These are phyloP conservation scores for Funneliformis caledonium DNA, from an alignment of 371 early-diverging fungal species.

Conservation along the genomic window DNA sequence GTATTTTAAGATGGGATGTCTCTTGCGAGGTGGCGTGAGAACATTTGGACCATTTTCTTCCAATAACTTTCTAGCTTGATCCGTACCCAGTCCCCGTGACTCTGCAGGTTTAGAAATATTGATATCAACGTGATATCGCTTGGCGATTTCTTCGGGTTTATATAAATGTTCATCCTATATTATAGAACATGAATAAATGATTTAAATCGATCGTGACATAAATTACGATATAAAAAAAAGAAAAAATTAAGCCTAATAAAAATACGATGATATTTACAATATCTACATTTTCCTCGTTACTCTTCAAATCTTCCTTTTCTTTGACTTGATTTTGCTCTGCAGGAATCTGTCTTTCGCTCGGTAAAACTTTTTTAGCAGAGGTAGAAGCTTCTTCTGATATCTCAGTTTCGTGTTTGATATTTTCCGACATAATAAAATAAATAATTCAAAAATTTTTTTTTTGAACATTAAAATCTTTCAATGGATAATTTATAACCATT, in stretches of 20 bases:
- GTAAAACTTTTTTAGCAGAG: no score
- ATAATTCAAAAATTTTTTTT: no score
- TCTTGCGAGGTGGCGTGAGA: constrained; percentile 86
- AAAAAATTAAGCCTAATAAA: neutral
- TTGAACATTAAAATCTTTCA: no score
- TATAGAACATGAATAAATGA: constrained; percentile 5
- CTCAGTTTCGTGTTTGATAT: no score
- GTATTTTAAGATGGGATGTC: constrained; percentile 72
- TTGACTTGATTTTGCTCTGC: no score
- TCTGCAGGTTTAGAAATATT: constrained; percentile 62
- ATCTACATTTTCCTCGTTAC: neutral
- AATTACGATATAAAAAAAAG: neutral
- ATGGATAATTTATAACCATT: no score
- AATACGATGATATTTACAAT: constrained; percentile 13
- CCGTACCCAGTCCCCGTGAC: constrained; percentile 72
- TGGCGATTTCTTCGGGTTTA: constrained; percentile 67
- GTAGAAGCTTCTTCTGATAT: no score
- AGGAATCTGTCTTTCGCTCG: no score
- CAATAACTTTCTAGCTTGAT: constrained; percentile 67
- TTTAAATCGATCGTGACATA: neutral
- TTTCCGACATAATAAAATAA: no score
- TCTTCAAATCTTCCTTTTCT: neutral
- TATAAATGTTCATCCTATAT: constrained; percentile 75
- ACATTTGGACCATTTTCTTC: constrained; percentile 78
- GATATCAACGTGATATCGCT: constrained; percentile 60